phyloP scores from a whole-genome alignment of 805 yeast species.

The Blastobotrys parvus region DNA sequence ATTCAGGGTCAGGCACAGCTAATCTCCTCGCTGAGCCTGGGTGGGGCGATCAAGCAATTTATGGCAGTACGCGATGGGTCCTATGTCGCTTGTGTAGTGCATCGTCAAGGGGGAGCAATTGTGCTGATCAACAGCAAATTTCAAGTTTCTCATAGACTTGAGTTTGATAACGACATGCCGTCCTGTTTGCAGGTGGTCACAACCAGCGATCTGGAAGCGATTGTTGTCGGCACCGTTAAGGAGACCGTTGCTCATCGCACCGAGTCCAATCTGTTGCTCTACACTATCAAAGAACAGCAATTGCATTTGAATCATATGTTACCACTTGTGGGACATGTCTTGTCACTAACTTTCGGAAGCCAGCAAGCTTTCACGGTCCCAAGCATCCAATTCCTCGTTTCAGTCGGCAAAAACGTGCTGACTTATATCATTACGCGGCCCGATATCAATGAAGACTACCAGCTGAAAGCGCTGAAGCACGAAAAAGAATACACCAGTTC shows the following conservation, averaged over 20 bases:
- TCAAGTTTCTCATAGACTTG: not conserved
- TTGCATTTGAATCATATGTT: not conserved
- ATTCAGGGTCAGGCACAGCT: no score
- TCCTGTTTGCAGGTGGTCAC: not conserved
- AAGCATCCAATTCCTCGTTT: not conserved
- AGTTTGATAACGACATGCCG: not conserved
- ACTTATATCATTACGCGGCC: not conserved
- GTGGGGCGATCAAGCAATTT: no score
- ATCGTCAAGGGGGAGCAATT: not conserved
- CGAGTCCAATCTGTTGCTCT: not conserved
- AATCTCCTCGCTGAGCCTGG: no score
- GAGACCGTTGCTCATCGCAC: not conserved
- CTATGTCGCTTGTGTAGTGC: not conserved
- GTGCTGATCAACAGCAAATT: not conserved
- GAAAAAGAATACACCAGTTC: not conserved
- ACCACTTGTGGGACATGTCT: not conserved
- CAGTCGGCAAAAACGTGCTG: not conserved
- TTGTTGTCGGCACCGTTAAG: conserved; percentile 5
- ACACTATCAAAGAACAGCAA: not conserved
- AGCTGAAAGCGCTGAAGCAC: not conserved
- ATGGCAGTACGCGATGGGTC: no score
- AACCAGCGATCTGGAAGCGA: conserved; percentile 1
- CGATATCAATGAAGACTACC: not conserved
- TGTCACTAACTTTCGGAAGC: not conserved
- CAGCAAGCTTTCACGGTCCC: not conserved